Base-by-base conservation (phyloP, 164 flowering plant species). In the Tinospora cordifolia region DNA sequence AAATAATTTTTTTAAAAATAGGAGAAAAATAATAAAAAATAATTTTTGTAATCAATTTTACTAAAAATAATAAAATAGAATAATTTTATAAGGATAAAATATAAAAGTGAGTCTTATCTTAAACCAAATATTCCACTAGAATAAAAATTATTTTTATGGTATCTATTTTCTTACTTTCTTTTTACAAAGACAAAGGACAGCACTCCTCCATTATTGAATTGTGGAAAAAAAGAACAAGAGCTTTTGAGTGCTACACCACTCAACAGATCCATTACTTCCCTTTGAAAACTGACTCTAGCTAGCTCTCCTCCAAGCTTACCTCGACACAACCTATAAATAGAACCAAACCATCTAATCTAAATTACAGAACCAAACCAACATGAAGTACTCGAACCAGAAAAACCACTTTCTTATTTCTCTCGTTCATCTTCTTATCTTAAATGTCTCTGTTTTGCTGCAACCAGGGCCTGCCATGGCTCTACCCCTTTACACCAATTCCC, bases 401-500 rank as follows among this genome's bases (percentile, higher is more conserved):
- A 30, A 51, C 58, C 14, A 39, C 19, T 3, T 26, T 24, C 38
- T 30, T 12, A n/a, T 62, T 58, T 17, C 26, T 26, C 39, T 62
- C 38, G n/a, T n/a, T 30, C 63, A 9, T 47, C 2, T 70, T 26
- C 40, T 75, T 34, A 21, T 49, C 51, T 24, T 54, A 62, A 22
- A 10, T 54, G 4, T 47, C 44, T n/a, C 24, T 74, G 15, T 47
- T 69, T 3, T 44, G 24, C 65, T 66, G 25, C 60, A 60, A n/a
- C n/a, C n/a, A 39, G 34, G 26, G 47, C 59, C 75, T 8, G 75
- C 36, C 3, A 40, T 6, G 57, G 85, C 79, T 8, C 68, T 82
- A 1, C 88, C 98, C 40, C 86, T 89, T 2, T 70, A 72, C 78
- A 88, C 98, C 38, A 63, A 75, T 46, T 85, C 91, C 0, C 75